Evolutionary conservation across 352 stramenopile genomes (phyloP).

Genomic region (Globisporangium radiosum): DNA sequence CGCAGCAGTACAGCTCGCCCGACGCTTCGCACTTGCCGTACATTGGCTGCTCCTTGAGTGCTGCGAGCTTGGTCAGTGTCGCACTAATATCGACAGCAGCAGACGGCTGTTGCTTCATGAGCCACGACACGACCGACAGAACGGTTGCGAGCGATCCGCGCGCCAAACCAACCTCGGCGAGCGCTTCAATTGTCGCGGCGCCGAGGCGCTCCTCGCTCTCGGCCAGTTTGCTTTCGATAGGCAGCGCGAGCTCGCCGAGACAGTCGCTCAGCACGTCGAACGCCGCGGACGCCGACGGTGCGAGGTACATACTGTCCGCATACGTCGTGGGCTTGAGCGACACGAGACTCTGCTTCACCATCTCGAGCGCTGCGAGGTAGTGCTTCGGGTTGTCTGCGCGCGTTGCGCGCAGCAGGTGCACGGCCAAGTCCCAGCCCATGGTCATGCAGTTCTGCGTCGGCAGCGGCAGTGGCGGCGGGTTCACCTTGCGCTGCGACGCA

Average conservation of each 20-base stretch:
- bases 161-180: slow-evolving; percentile 66
- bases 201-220: slow-evolving; percentile 27
- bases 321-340: slow-evolving; percentile 76
- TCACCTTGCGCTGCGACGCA: slow-evolving; percentile 61
- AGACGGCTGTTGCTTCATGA: slow-evolving; percentile 49
- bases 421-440: slow-evolving; percentile 78
- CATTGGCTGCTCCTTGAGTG: slow-evolving; percentile 79
- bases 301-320: slow-evolving; percentile 78
- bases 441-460: slow-evolving; percentile 80
- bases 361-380: slow-evolving; percentile 63
- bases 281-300: slow-evolving; percentile 56
- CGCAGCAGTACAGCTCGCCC: slow-evolving; percentile 81
- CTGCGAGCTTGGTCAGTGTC: slow-evolving; percentile 59
- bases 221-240: slow-evolving; percentile 6
- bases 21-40: slow-evolving; percentile 84
- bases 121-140: slow-evolving; percentile 60
- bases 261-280: slow-evolving; percentile 77
- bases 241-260: slow-evolving; percentile 37
- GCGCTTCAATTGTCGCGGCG: slow-evolving; percentile 58
- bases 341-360: slow-evolving; percentile 65
- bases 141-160: slow-evolving; percentile 68
- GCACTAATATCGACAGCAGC: slow-evolving; percentile 43
- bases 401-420: slow-evolving; percentile 67
- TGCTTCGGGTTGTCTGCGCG: slow-evolving; percentile 51
- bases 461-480: slow-evolving; percentile 61